These are phyloP conservation scores for Candida nemodendra DNA, from an alignment of 805 yeast species.

Conservation along the genomic window DNA sequence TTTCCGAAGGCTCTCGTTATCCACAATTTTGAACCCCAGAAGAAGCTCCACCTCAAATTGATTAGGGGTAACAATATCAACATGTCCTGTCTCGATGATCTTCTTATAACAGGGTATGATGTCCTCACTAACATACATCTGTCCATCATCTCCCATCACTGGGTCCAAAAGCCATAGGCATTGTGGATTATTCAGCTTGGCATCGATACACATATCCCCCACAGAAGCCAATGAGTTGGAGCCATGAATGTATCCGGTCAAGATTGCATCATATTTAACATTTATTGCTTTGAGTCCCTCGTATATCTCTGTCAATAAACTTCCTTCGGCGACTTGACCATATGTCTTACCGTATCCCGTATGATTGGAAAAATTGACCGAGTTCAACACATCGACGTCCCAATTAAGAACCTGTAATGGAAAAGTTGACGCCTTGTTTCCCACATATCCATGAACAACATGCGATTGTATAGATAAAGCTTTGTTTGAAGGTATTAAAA, in stretches of 20 bases:
- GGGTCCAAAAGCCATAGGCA: constrained; percentile 67
- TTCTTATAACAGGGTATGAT: constrained; percentile 58
- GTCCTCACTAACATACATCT: constrained; percentile 57
- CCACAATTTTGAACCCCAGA: constrained; percentile 38
- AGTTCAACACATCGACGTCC: constrained; percentile 66
- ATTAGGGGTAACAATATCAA: constrained; percentile 84
- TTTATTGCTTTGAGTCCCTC: constrained; percentile 36
- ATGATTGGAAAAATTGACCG: constrained; percentile 67
- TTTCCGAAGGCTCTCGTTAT: constrained; percentile 35
- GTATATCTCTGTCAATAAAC: constrained; percentile 39
- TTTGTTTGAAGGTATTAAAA: constrained; percentile 15
- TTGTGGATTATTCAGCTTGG: constrained; percentile 36
- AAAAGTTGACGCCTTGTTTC: constrained; percentile 64
- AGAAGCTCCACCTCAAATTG: constrained; percentile 84
- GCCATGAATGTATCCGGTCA: constrained; percentile 71
- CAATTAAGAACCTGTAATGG: constrained; percentile 65
- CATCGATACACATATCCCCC: constrained; percentile 34
- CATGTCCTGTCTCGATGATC: constrained; percentile 43
- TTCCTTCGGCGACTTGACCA: constrained; percentile 46
- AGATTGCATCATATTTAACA: constrained; percentile 49
- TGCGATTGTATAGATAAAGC: constrained; percentile 63
- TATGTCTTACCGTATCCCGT: constrained; percentile 63
- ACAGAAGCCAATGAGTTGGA: constrained; percentile 45
- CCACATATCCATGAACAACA: constrained; percentile 73
- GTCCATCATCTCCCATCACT: constrained; percentile 79